A percentile compares a stretch with the other conserved stretches of the same genome.
These are phyloP conservation scores for Puccinellia tenuiflora DNA, from an alignment of 176 grass and related monocot species.

Conservation along the genomic window DNA sequence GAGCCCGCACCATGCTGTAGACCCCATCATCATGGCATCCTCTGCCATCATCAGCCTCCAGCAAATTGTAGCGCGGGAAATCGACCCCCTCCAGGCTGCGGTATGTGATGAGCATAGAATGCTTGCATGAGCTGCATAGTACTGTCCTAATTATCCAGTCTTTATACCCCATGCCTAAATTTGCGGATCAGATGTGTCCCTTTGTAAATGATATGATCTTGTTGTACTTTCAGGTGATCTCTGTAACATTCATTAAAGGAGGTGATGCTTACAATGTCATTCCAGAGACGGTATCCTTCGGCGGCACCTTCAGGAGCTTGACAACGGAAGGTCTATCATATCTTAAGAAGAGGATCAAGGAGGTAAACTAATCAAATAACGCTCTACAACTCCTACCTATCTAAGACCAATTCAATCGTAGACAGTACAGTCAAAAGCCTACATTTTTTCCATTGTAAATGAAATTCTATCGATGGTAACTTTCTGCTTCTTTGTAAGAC, in stretches of 20 bases:
- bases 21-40: not conserved
- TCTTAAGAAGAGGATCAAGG: constrained; percentile 11
- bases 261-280: constrained; percentile 8
- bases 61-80: not conserved
- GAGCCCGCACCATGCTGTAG: not conserved
- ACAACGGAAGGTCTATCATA: not conserved
- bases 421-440: not conserved
- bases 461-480: not conserved
- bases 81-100: not conserved
- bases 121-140: not conserved
- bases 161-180: not conserved
- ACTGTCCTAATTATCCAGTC: not conserved
- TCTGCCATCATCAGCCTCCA: constrained; percentile 1
- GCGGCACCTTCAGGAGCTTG: constrained; percentile 7
- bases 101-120: not conserved
- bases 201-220: not conserved
- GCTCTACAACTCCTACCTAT: not conserved
- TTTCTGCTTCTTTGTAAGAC: not conserved
- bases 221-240: not conserved
- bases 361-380: not conserved
- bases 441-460: not conserved
- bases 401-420: not conserved
- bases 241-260: not conserved
- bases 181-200: not conserved
- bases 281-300: not conserved